A percentile compares a stretch with the other conserved stretches of the same genome.
phyloP scores from a whole-genome alignment of 1,284 basidiomycete genomes.

The Puccinia horiana region DNA sequence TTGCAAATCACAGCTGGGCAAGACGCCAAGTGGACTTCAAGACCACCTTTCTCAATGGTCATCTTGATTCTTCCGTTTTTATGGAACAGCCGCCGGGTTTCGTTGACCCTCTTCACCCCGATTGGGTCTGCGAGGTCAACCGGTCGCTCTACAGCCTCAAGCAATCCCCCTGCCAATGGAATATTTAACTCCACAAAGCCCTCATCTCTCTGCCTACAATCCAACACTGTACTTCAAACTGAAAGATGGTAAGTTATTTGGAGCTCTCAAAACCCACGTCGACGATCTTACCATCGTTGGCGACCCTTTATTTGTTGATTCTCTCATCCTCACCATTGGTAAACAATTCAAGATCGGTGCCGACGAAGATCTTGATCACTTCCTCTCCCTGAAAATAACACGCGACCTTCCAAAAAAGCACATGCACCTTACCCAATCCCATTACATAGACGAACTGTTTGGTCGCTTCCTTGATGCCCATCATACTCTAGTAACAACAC shows the following conservation, averaged over 20 bases:
- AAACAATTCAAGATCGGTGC: not conserved
- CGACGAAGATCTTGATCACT: not conserved
- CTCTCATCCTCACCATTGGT: not conserved
- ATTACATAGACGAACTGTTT: not conserved
- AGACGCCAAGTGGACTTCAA: constrained; percentile 9
- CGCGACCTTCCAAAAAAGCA: not conserved
- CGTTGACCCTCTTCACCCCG: not conserved
- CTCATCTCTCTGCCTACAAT: not conserved
- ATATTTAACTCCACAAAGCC: not conserved
- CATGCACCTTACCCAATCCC: not conserved
- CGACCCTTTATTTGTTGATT: not conserved
- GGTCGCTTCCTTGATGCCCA: not conserved
- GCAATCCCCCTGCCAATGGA: not conserved
- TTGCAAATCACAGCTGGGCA: not conserved
- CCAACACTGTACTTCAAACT: constrained; percentile 33
- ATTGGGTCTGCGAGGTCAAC: not conserved
- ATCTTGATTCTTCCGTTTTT: not conserved
- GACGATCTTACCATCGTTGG: not conserved
- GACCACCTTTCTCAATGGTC: too few species aligned
- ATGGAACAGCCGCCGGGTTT: not conserved
- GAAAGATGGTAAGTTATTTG: not conserved
- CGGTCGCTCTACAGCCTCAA: not conserved
- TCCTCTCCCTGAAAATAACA: not conserved
- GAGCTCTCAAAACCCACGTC: not conserved
- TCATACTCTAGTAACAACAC: not conserved